phyloP scores from a whole-genome alignment of 495 filamentous ascomycete species.

The Thozetella sp. region DNA sequence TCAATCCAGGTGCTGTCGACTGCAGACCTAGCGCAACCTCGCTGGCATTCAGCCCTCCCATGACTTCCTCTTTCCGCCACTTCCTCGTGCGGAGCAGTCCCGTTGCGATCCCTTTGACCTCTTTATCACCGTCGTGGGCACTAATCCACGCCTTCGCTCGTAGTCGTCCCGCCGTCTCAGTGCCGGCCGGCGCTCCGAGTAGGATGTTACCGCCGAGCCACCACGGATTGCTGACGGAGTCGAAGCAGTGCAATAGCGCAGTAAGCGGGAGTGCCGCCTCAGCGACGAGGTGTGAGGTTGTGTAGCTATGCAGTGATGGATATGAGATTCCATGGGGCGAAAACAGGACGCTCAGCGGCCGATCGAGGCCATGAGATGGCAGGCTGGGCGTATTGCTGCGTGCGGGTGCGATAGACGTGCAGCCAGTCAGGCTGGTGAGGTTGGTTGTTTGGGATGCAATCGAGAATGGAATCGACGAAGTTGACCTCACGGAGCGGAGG shows the following conservation, averaged over 20 bases:
- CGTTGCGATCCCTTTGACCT: slow-evolving; percentile 53
- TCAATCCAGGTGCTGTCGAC: neutral
- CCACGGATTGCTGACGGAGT: slow-evolving; percentile 61
- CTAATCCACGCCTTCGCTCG: slow-evolving; percentile 61
- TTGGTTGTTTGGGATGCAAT: neutral
- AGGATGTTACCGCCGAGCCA: slow-evolving; percentile 66
- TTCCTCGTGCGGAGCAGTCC: slow-evolving; percentile 45
- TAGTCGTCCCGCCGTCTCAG: slow-evolving; percentile 56
- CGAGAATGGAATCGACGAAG: slow-evolving; percentile 27
- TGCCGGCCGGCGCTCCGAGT: slow-evolving; percentile 56
- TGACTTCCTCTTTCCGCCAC: slow-evolving; percentile 45
- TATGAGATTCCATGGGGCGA: slow-evolving; percentile 61
- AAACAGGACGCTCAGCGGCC: slow-evolving; percentile 57
- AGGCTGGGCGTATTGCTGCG: slow-evolving; percentile 9
- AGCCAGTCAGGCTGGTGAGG: neutral
- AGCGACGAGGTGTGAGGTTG: slow-evolving; percentile 53
- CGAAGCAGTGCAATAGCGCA: slow-evolving; percentile 65
- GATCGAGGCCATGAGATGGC: slow-evolving; percentile 13
- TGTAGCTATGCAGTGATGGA: slow-evolving; percentile 50
- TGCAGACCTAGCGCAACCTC: neutral
- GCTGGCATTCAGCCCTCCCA: slow-evolving; percentile 4
- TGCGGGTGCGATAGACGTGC: neutral
- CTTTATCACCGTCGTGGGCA: slow-evolving; percentile 68
- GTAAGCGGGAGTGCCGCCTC: slow-evolving; percentile 63
- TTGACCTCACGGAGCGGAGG: slow-evolving; percentile 30